Evolutionary conservation across 352 stramenopile genomes (phyloP).

Genomic region (Globisporangium sylvaticum): DNA sequence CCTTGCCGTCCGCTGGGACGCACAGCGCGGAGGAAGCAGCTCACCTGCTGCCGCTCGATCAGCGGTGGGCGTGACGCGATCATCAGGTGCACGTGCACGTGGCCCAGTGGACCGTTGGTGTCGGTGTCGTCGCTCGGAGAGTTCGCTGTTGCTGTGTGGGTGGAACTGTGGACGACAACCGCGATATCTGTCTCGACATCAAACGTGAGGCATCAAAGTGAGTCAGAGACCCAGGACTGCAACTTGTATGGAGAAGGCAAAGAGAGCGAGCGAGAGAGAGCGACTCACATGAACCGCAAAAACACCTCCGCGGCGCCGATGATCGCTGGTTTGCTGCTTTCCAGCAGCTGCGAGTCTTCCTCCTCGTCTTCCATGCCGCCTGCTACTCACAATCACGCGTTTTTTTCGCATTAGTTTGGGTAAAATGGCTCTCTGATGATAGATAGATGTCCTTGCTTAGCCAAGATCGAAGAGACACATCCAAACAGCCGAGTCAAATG

Average conservation of each 20-base stretch:
- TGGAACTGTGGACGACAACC: conserved; percentile 5
- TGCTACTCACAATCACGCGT: background rate
- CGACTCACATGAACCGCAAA: conserved; percentile 41
- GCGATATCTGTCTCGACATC: conserved; percentile 45
- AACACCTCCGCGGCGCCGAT: conserved; percentile 40
- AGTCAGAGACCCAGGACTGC: background rate
- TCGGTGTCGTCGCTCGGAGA: background rate
- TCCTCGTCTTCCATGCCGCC: conserved; percentile 9
- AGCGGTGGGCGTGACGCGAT: conserved; percentile 27
- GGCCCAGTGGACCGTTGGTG: conserved; percentile 9
- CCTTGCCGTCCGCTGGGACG: background rate
- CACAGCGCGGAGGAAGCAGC: conserved; percentile 36
- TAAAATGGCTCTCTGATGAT: background rate
- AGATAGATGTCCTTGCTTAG: background rate
- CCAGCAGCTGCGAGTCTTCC: background rate
- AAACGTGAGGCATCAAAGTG: conserved; percentile 21
- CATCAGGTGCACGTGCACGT: conserved; percentile 42
- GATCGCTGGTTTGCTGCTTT: conserved; percentile 13
- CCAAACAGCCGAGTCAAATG: background rate
- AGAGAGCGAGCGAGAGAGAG: background rate
- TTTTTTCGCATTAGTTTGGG: background rate
- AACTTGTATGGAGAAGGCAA: background rate
- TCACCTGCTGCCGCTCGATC: conserved; percentile 30
- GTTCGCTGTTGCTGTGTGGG: background rate
- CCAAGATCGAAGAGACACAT: background rate